Percentiles rank a stretch among this genome's conserved stretches.
Evolutionary conservation across 306 rosid species (phyloP).

Genomic region (Abrus precatorius): DNA sequence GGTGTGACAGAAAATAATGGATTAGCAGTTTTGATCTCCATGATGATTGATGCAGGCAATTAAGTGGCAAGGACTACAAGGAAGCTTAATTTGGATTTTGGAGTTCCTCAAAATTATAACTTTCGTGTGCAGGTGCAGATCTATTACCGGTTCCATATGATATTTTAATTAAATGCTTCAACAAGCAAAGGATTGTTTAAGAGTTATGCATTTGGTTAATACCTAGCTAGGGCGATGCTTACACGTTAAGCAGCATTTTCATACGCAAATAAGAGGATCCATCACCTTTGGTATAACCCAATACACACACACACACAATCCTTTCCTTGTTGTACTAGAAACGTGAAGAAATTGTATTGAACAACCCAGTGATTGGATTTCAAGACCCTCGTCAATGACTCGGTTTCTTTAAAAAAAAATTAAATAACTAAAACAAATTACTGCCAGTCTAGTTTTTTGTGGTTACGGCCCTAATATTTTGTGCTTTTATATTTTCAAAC

Average conservation of each 20-base stretch:
- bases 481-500: too few relatives aligned
- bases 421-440: too few relatives aligned
- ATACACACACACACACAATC: background rate
- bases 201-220: background rate
- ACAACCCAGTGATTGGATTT: background rate
- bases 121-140: conserved; percentile 21
- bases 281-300: background rate
- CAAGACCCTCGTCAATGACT: background rate
- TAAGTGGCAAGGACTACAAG: background rate
- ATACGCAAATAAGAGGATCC: background rate
- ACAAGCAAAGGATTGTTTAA: conserved; percentile 47
- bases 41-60: background rate
- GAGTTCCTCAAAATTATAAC: conserved; percentile 28
- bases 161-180: background rate
- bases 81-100: background rate
- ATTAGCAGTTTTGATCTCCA: background rate
- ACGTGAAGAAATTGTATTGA: background rate
- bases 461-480: too few relatives aligned
- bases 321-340: conserved; percentile 28
- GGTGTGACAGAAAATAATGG: conserved; percentile 12
- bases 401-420: too few relatives aligned
- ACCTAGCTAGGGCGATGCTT: background rate
- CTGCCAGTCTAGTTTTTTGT: too few relatives aligned
- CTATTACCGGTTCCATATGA: background rate
- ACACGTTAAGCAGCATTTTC: background rate